Percentiles rank a stretch among this genome's conserved stretches.
Evolutionary conservation across 805 yeast species (phyloP).

Genomic region (Debaryomyces hansenii): DNA sequence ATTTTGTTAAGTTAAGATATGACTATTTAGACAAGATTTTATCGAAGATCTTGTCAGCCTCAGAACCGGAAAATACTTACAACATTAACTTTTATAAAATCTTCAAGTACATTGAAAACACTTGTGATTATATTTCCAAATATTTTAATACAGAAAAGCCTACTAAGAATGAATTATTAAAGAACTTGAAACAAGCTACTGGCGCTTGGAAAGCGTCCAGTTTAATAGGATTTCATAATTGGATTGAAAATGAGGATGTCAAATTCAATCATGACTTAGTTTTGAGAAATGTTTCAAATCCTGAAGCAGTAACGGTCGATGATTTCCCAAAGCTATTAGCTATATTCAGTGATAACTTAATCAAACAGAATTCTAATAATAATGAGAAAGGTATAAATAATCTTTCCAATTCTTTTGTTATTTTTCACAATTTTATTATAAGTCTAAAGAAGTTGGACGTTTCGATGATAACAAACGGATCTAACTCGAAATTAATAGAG

Average conservation of each 20-base stretch:
- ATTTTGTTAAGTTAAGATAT: constrained; percentile 23
- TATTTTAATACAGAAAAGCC: constrained; percentile 18
- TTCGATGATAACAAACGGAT: constrained; percentile 5
- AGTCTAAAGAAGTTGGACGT: constrained; percentile 24
- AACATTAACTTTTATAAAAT: constrained; percentile 25
- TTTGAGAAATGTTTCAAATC: background rate
- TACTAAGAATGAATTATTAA: constrained; percentile 10
- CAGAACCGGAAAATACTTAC: constrained; percentile 5
- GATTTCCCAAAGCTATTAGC: constrained; percentile 5
- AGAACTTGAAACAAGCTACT: constrained; percentile 12
- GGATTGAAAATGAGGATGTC: constrained; percentile 25
- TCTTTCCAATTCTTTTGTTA: constrained; percentile 2
- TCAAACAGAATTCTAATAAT: background rate
- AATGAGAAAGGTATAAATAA: background rate
- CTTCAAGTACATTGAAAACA: constrained; percentile 34
- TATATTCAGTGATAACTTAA: constrained; percentile 2
- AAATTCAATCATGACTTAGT: constrained; percentile 10
- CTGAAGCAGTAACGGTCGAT: background rate
- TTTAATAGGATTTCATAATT: constrained; percentile 30
- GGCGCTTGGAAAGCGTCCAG: constrained; percentile 26
- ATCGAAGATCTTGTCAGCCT: constrained; percentile 1
- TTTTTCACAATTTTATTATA: constrained; percentile 27
- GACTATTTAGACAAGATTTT: constrained; percentile 15
- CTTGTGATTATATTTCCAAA: constrained; percentile 24
- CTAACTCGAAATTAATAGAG: constrained; percentile 12